Base-by-base conservation (phyloP, 805 yeast species). In the Candida xiaguanensis region DNA sequence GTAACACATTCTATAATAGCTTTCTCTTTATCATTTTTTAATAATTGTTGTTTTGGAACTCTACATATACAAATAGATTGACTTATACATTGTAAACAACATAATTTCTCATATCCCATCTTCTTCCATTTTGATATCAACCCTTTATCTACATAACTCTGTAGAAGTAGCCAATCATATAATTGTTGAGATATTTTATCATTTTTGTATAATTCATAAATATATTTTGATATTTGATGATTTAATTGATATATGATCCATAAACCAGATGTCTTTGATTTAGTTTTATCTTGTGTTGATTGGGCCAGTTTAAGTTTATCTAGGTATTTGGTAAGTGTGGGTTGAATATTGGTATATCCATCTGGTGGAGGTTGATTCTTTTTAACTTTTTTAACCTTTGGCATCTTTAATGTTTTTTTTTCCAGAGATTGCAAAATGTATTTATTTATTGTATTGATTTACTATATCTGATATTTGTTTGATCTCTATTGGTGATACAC, bases 81-180 rank as follows among this genome's bases (percentile, higher is more conserved):
- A 30, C 50, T 51, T 24, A 89, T 86, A 56, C 97, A 89, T 46
- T 75, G 72, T 43, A 89, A 58, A 56, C 97, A 89, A 54, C 97
- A 89, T 34, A 89, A 63, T 40, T 82, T 75, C 54, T 89, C 96
- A 57, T 89, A 89, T 8, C 96, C 96, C 52, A 77, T 80, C 52
- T 81, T 82, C 59, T 77, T 79, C 90, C 90, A 83, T 46, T 67
- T 89, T 16, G 95, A 91, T 22, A 89, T 85, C 40, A 89, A 62
- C 31, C 77, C 73, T 5, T 67, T 75, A 53, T 89, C 91, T 2
- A 77, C 85, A 45, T 77, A 76, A 42, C 77, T 75, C 48, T 85
- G 80, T 49, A 74, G 74, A 32, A 87, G 51, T 15, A 88, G 62
- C 83, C 88, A 89, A 31, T 79, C 79, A 58, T 86, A 89, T 6